phyloP scores from a whole-genome alignment of 257 asterid genomes.

The Scutellaria galericulata region DNA sequence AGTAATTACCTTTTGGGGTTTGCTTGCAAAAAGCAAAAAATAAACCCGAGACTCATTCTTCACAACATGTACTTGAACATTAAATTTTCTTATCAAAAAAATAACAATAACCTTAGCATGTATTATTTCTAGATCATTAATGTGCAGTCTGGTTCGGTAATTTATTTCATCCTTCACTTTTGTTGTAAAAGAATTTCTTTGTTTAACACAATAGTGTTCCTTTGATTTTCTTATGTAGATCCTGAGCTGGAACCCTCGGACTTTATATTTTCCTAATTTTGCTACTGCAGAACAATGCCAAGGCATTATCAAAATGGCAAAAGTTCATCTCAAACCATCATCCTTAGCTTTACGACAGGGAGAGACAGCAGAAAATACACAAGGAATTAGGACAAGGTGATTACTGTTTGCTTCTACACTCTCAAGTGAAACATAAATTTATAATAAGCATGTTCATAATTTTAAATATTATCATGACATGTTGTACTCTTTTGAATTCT shows the following conservation, averaged over 20 bases:
- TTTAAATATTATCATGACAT: neutral
- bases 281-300: conserved; percentile 87
- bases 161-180: conserved; percentile 6
- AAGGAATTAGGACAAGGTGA: conserved; percentile 96
- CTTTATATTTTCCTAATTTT: conserved; percentile 83
- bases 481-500: neutral
- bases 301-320: conserved; percentile 62
- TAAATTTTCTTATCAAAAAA: neutral
- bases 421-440: conserved; percentile 9
- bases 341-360: conserved; percentile 81
- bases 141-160: conserved; percentile 21
- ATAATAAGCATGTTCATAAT: conserved; percentile 17
- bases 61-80: neutral
- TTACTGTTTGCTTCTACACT: conserved; percentile 29
- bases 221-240: conserved; percentile 48
- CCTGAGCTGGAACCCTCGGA: conserved; percentile 91
- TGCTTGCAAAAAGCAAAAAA: neutral
- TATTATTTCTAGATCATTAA: neutral
- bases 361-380: conserved; percentile 77
- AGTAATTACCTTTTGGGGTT: neutral
- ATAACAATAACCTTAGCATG: neutral
- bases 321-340: conserved; percentile 68
- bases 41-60: conserved; percentile 1
- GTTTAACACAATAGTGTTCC: conserved; percentile 11
- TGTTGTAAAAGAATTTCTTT: neutral